A percentile compares a stretch with the other conserved stretches of the same genome.
phyloP scores from a whole-genome alignment of 768 basidiomycete species.

The Mycena galericulata region DNA sequence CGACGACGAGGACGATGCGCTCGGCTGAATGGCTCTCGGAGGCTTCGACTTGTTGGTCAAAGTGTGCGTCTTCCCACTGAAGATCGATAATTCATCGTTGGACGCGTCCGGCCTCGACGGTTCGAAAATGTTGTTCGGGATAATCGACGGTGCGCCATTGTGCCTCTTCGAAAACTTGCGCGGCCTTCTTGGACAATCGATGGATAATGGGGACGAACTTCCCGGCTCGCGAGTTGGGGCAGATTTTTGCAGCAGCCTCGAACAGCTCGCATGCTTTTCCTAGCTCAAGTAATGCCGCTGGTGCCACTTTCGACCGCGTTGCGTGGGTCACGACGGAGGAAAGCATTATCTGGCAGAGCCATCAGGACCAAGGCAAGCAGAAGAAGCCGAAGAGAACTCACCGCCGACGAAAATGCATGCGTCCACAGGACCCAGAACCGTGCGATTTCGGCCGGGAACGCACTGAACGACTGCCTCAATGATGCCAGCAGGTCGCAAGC shows the following conservation, averaged over 20 bases:
- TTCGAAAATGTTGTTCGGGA: constrained; percentile 71
- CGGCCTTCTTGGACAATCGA: constrained; percentile 72
- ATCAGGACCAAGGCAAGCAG: not conserved
- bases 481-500: constrained; percentile 69
- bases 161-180: constrained; percentile 61
- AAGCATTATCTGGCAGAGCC: constrained; percentile 71
- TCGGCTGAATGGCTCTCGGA: constrained; percentile 23
- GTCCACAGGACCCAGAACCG: constrained; percentile 83
- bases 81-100: constrained; percentile 81
- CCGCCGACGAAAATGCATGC: constrained; percentile 75
- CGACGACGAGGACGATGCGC: constrained; percentile 34
- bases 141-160: constrained; percentile 57
- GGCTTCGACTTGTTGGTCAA: constrained; percentile 60
- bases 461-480: constrained; percentile 59
- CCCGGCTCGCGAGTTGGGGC: constrained; percentile 56
- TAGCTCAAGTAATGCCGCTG: constrained; percentile 76
- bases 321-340: constrained; percentile 82
- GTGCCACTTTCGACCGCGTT: constrained; percentile 73
- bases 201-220: constrained; percentile 80
- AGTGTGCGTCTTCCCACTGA: constrained; percentile 80
- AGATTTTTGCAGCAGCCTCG: constrained; percentile 61
- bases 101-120: constrained; percentile 56
- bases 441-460: constrained; percentile 69
- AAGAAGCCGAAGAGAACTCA: constrained; percentile 43
- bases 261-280: constrained; percentile 74